A percentile compares a stretch with the other conserved stretches of the same genome.
Conservation (phyloP, 1,139 yeast genomes). For the Candida pseudocylindracea region DNA sequence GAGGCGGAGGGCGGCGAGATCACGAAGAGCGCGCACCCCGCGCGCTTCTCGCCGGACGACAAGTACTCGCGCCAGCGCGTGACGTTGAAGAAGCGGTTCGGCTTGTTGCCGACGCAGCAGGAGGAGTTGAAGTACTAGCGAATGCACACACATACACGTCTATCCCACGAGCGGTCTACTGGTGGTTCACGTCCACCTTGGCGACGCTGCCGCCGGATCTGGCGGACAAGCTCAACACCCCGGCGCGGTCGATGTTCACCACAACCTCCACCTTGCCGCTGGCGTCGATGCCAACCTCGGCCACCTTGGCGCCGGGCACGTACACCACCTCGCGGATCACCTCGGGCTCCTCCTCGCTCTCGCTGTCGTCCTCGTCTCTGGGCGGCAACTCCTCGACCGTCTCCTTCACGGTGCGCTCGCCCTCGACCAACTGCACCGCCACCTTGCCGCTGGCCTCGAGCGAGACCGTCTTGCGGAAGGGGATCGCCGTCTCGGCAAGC, state of each 20-base stretch:
- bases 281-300: slow-evolving; percentile 57
- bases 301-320: slow-evolving; percentile 56
- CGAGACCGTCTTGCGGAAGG: slow-evolving; percentile 63
- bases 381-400: slow-evolving; percentile 51
- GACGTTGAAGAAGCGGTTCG: slow-evolving; percentile 86
- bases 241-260: slow-evolving; percentile 69
- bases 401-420: slow-evolving; percentile 60
- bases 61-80: slow-evolving; percentile 98
- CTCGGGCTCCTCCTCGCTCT: slow-evolving; percentile 42
- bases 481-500: slow-evolving; percentile 76
- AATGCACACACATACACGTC: too few species aligned
- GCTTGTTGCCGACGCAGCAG: slow-evolving; percentile 62
- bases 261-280: slow-evolving; percentile 55
- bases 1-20: slow-evolving; percentile 67
- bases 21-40: slow-evolving; percentile 98
- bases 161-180: too few species aligned
- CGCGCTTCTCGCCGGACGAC: slow-evolving; percentile 98
- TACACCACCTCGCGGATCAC: slow-evolving; percentile 49
- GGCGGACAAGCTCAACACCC: slow-evolving; percentile 20
- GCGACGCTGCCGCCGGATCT: too few species aligned
- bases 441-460: slow-evolving; percentile 42
- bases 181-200: too few species aligned
- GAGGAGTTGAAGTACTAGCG: too few species aligned
- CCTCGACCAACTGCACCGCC: slow-evolving; percentile 61
- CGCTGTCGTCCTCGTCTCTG: slow-evolving; percentile 15